These are phyloP conservation scores for Paraleonurus japonicus DNA, from an alignment of 257 asterid genomes.

Conservation along the genomic window DNA sequence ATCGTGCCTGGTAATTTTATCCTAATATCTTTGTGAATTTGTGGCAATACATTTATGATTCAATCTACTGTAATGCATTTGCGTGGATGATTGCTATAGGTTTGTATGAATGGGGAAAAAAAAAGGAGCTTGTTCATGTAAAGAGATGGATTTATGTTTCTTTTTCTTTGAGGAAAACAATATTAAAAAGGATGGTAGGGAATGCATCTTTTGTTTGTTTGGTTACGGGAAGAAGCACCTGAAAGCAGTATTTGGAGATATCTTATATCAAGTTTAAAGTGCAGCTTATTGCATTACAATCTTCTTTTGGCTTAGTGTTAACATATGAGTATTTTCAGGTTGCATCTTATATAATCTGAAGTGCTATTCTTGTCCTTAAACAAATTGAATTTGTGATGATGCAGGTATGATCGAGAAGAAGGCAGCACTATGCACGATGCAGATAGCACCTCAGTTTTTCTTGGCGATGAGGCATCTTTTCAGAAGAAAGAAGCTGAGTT, in stretches of 20 bases:
- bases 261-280: not conserved
- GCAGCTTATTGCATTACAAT: not conserved
- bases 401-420: constrained; percentile 96
- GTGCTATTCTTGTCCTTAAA: constrained; percentile 8
- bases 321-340: not conserved
- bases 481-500: constrained; percentile 89
- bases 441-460: constrained; percentile 67
- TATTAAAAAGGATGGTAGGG: not conserved
- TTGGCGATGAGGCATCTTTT: constrained; percentile 91
- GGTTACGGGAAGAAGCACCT: not conserved
- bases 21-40: not conserved
- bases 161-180: constrained; percentile 15
- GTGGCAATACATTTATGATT: not conserved
- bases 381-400: constrained; percentile 24
- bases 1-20: constrained; percentile 81
- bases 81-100: not conserved
- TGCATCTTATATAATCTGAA: not conserved
- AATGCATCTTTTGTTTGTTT: not conserved
- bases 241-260: not conserved
- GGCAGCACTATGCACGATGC: constrained; percentile 65
- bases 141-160: not conserved
- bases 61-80: not conserved
- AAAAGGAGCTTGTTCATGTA: not conserved
- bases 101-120: not conserved
- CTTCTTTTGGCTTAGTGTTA: not conserved